Evolutionary conservation across 495 filamentous ascomycete species (phyloP), one percentile per base, ranked within the genome.

Genomic region (Diplogelasinospora grovesii): DNA sequence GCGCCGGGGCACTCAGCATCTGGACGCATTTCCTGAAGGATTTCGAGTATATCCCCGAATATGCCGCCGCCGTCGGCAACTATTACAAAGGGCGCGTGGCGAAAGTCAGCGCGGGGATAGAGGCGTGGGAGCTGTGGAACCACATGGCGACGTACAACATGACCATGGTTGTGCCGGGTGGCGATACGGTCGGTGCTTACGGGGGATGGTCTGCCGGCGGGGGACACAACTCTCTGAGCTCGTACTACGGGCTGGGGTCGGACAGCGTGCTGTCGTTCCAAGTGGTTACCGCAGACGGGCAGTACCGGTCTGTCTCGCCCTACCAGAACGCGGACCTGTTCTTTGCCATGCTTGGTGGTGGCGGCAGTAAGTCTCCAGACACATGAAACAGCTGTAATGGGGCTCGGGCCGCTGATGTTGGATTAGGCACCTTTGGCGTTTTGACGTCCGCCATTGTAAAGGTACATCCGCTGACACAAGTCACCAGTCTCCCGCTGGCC

Each of bases 21-120:
- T 81, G 75, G 75, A 81, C 78, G 4, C 78, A 71, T 57, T 44
- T 61, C 31, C 47, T 73, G 24, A 71, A 75, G 47, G 55, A 59
- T 10, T 60, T 62, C 19, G 47, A 72, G 19, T 56, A 65, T 29
- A 30, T 69, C 9, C 62, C 64, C 25, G 38, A 37, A 5, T 50
- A 75, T 20, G 60, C 64, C 23, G 52, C 67, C 4, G n/a, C n/a
- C n/a, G n/a, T n/a, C n/a, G n/a, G n/a, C n/a, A 50, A 46, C 1
- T 18, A 37, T 0, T 70, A 71, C 23, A 47, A 34, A 0, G 70
- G 71, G 0, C 56, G 50, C 22, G 71, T 68, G 0, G 54, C 56
- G 11, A 63, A 63, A 4, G 38, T 73, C 3, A 65, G 63, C 13
- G 63, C 64, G 9, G 73, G 69, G 0, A 57, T 71, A 1, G 53